Evolutionary conservation across 179 eudicot genomes (phyloP).

Genomic region (Actinidia arguta): DNA sequence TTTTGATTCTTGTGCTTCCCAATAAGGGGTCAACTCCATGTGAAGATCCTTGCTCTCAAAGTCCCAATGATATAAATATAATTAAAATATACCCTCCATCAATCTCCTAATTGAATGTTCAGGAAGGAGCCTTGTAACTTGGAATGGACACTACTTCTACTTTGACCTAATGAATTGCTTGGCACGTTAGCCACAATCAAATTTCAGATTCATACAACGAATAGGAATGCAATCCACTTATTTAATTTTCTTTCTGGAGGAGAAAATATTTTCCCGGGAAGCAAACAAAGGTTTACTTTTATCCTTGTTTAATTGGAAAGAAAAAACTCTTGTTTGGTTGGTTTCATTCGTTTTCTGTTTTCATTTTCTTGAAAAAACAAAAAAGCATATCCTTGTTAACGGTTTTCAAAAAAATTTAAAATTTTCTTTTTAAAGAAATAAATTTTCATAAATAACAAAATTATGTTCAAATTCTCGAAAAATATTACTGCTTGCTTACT

Average conservation of each 20-base stretch:
- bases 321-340: neutral
- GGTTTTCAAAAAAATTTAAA: too few relatives aligned
- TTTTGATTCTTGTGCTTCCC: neutral
- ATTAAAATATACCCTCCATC: neutral
- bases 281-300: neutral
- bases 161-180: neutral
- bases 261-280: neutral
- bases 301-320: neutral
- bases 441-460: too few relatives aligned
- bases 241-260: neutral
- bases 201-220: neutral
- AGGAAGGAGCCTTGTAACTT: constrained; percentile 12
- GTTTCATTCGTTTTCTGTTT: too few relatives aligned
- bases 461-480: too few relatives aligned
- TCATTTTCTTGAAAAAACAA: too few relatives aligned
- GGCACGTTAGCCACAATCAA: neutral
- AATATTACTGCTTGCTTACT: too few relatives aligned
- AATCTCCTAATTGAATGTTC: neutral
- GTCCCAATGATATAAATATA: neutral
- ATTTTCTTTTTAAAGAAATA: too few relatives aligned
- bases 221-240: neutral
- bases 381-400: too few relatives aligned
- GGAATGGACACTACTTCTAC: neutral
- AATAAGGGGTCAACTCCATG: constrained; percentile 2
- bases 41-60: neutral